Percentiles rank a stretch among this genome's conserved stretches.
Conservation (phyloP, 2,329 filamentous ascomycete genomes). For the Diplodia seriata region DNA sequence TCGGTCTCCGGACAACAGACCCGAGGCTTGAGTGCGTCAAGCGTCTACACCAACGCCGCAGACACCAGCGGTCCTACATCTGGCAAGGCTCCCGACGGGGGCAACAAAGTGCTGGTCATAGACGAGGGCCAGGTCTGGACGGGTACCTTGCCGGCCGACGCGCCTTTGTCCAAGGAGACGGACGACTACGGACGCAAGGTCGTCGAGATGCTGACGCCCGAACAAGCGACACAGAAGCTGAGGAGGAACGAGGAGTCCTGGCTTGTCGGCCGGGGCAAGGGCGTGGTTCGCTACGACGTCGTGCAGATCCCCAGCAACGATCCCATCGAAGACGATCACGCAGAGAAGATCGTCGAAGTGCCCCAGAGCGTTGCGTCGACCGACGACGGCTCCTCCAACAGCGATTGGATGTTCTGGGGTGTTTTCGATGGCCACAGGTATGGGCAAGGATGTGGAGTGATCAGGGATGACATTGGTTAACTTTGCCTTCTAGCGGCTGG, state of each 20-base stretch:
- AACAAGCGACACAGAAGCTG: slow-evolving; percentile 90
- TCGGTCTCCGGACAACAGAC: slow-evolving; percentile 39
- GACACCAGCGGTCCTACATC: slow-evolving; percentile 36
- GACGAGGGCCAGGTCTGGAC: slow-evolving; percentile 91
- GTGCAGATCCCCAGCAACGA: slow-evolving; percentile 96
- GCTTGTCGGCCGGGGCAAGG: slow-evolving; percentile 84
- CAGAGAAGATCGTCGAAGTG: slow-evolving; percentile 96
- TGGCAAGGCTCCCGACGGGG: slow-evolving; percentile 60
- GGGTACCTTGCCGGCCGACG: slow-evolving; percentile 82
- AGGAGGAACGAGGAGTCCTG: slow-evolving; percentile 91
- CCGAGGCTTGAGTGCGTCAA: slow-evolving; percentile 43
- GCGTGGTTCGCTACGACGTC: slow-evolving; percentile 92
- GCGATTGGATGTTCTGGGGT: slow-evolving; percentile 99
- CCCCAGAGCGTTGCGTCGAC: slow-evolving; percentile 66
- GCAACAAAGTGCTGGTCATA: slow-evolving; percentile 76
- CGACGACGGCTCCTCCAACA: slow-evolving; percentile 63
- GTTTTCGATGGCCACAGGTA: slow-evolving; percentile 97
- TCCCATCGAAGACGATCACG: slow-evolving; percentile 97
- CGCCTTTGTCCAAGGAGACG: slow-evolving; percentile 85
- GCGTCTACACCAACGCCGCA: slow-evolving; percentile 35
- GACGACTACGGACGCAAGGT: slow-evolving; percentile 85
- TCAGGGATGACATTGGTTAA: slow-evolving; percentile 19
- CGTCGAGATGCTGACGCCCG: slow-evolving; percentile 94
- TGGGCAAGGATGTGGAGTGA: slow-evolving; percentile 39
- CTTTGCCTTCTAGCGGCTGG: slow-evolving; percentile 74